These are phyloP conservation scores for Purshia tridentata DNA, from an alignment of 306 rosid genomes.

Conservation along the genomic window DNA sequence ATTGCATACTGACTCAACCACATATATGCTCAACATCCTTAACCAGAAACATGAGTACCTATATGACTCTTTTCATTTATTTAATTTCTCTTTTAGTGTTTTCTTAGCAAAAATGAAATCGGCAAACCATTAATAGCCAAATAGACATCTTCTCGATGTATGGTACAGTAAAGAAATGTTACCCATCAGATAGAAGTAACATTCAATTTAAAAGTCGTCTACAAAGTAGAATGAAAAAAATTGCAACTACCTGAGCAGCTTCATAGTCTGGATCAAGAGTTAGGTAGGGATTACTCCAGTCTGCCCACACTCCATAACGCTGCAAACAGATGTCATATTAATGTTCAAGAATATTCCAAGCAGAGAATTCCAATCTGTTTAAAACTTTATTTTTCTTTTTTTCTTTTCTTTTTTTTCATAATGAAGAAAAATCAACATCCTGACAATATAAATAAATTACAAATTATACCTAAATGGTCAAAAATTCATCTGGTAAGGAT, in stretches of 20 bases:
- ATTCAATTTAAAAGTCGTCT: slow-evolving; percentile 6
- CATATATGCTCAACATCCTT: slow-evolving; percentile 8
- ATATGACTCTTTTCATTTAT: neutral
- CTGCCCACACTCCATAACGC: slow-evolving; percentile 99
- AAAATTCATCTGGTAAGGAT: slow-evolving; percentile 12
- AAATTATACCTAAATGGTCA: neutral
- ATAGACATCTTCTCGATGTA: neutral
- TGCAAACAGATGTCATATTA: slow-evolving; percentile 51
- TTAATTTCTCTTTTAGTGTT: neutral
- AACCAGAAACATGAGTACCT: neutral
- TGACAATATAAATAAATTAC: neutral
- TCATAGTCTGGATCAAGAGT: slow-evolving; percentile 94
- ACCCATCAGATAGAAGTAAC: slow-evolving; percentile 8
- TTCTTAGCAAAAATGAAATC: neutral
- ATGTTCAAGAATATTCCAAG: slow-evolving; percentile 20
- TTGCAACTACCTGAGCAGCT: slow-evolving; percentile 93
- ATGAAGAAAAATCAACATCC: neutral
- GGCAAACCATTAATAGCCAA: neutral
- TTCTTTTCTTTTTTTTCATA: neutral
- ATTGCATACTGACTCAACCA: neutral
- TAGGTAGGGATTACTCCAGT: slow-evolving; percentile 88
- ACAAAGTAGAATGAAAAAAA: slow-evolving; percentile 33
- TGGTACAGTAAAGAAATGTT: neutral
- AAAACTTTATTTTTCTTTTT: neutral
- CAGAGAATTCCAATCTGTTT: neutral